These are phyloP conservation scores for Neltuma alba DNA, from an alignment of 306 rosid genomes.

Conservation along the genomic window DNA sequence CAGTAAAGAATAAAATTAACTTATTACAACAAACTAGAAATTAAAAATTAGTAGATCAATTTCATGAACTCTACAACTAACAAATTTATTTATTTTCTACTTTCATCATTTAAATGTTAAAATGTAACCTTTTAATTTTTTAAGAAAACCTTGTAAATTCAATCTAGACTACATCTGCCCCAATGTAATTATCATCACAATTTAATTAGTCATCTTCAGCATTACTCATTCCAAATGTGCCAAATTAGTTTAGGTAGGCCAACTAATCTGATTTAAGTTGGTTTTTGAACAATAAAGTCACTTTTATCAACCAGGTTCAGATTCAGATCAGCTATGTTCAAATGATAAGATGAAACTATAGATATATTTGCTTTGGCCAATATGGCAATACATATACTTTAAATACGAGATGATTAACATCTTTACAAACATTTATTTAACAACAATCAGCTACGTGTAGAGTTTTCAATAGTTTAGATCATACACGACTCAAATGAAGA, in stretches of 20 bases:
- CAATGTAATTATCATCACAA: neutral
- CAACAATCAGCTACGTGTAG: neutral
- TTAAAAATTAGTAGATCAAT: constrained; percentile 12
- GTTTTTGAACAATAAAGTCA: neutral
- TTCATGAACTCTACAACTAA: constrained; percentile 4
- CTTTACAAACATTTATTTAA: neutral
- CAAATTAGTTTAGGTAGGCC: neutral
- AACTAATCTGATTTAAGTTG: neutral
- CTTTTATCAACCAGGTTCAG: neutral
- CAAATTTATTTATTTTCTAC: neutral
- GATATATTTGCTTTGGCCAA: neutral
- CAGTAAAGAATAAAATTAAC: constrained; percentile 5
- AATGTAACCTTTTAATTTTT: constrained; percentile 12
- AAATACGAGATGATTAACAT: constrained; percentile 6
- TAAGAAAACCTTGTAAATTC: constrained; percentile 8
- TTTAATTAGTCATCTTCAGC: neutral
- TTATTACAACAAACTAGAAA: neutral
- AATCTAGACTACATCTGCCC: neutral
- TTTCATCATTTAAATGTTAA: neutral
- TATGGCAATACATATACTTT: neutral
- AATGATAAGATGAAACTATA: neutral
- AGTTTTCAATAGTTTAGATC: constrained; percentile 2
- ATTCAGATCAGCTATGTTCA: neutral
- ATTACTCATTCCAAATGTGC: neutral
- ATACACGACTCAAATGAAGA: neutral